A percentile compares a stretch with the other conserved stretches of the same genome.
phyloP scores from a whole-genome alignment of 192 early-diverging fungal species.

The Allomyces arbusculus region DNA sequence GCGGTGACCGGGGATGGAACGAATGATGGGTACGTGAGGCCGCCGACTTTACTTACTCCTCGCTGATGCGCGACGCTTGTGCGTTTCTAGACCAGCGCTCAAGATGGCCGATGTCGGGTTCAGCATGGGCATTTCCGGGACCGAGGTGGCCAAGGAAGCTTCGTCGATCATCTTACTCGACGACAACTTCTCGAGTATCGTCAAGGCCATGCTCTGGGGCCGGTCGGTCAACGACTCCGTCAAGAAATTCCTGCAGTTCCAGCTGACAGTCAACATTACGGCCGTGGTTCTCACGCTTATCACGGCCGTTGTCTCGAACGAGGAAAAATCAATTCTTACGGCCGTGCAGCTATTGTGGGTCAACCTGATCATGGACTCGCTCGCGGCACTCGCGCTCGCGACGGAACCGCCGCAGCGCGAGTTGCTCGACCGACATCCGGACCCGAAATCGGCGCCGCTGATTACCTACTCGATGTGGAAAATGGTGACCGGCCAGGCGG shows the following conservation, averaged over 20 bases:
- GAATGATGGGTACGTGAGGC: slow-evolving; percentile 71
- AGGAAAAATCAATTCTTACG: slow-evolving; percentile 66
- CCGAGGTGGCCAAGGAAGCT: slow-evolving; percentile 98
- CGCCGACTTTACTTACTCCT: too few species aligned
- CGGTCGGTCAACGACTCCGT: slow-evolving; percentile 87
- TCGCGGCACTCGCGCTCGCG: slow-evolving; percentile 90
- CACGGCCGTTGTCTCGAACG: slow-evolving; percentile 36
- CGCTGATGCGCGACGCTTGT: too few species aligned
- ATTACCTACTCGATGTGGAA: slow-evolving; percentile 89
- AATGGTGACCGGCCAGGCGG: slow-evolving; percentile 76
- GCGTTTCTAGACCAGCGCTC: slow-evolving; percentile 38
- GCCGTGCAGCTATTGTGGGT: slow-evolving; percentile 97
- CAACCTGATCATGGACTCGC: slow-evolving; percentile 98
- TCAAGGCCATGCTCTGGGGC: slow-evolving; percentile 96
- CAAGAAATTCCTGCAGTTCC: slow-evolving; percentile 98
- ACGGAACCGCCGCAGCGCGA: slow-evolving; percentile 76
- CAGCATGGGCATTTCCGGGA: slow-evolving; percentile 97
- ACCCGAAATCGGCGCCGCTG: slow-evolving; percentile 56
- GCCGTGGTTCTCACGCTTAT: slow-evolving; percentile 65
- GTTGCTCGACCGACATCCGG: slow-evolving; percentile 71
- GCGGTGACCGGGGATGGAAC: slow-evolving; percentile 99
- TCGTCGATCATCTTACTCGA: slow-evolving; percentile 95
- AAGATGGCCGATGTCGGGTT: slow-evolving; percentile 93
- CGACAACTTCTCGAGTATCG: slow-evolving; percentile 94
- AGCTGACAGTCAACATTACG: slow-evolving; percentile 91